Conservation (phyloP, 2,329 filamentous ascomycete species). For the Nectriaceae sp. region DNA sequence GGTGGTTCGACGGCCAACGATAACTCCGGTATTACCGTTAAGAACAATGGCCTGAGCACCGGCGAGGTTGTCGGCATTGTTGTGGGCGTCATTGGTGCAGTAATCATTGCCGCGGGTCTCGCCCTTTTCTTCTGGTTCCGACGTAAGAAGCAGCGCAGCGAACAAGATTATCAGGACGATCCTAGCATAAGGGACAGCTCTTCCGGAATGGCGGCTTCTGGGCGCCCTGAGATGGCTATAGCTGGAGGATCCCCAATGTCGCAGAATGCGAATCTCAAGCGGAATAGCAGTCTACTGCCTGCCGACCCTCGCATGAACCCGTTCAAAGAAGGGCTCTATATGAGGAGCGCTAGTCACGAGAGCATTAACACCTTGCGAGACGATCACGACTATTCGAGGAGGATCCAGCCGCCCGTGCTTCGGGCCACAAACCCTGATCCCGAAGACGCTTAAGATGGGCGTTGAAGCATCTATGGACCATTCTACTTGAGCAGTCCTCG, state of each 20-base stretch:
- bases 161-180: conserved; percentile 45
- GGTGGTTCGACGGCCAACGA: conserved; percentile 20
- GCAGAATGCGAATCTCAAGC: conserved; percentile 44
- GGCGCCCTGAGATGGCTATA: conserved; percentile 45
- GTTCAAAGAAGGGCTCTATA: conserved; percentile 58
- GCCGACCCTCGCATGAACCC: conserved; percentile 67
- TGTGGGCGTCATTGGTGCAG: conserved; percentile 49
- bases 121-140: conserved; percentile 47
- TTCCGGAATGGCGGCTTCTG: conserved; percentile 45
- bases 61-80: conserved; percentile 56
- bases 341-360: conserved; percentile 60
- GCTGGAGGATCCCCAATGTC: conserved; percentile 33
- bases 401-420: conserved; percentile 59
- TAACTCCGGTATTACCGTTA: conserved; percentile 13
- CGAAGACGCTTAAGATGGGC: conserved; percentile 14
- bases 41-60: conserved; percentile 38
- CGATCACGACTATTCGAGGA: conserved; percentile 66
- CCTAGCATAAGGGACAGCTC: conserved; percentile 54
- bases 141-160: conserved; percentile 45
- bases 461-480: conserved; percentile 9
- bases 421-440: conserved; percentile 65
- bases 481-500: conserved; percentile 20
- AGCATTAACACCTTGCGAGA: conserved; percentile 65
- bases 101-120: conserved; percentile 40
- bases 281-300: conserved; percentile 52